Evolutionary conservation across 2,329 filamentous ascomycete genomes (phyloP), one percentile per base, ranked within the genome.

Genomic region (Pseudocercospora pini-densiflorae): DNA sequence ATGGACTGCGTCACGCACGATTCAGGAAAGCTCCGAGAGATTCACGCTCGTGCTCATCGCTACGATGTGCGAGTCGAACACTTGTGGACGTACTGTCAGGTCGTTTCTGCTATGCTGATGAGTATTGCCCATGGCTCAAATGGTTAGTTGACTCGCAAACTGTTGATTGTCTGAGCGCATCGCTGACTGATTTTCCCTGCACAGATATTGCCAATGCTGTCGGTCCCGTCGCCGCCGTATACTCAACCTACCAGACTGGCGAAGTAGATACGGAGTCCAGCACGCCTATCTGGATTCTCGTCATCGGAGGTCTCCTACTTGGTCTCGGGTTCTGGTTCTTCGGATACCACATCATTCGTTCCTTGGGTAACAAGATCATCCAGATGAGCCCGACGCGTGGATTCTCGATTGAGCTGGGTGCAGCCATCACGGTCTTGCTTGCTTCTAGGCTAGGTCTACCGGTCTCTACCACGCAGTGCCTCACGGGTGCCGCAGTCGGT

Each of bases 111-210:
- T 64, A 89, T 88, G 79, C 91, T 89, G 65, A 89, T 89, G 43
- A 90, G 88, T 1, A 90, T 92, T 71, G 88, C 88, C 1, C 89
- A 90, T 77, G 88, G 88, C n/a, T 86, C 87, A 68, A 90, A 90
- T 76, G 88, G 29, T 31, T 5, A 31, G 29, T 8, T 31, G 29
- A 8, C 8, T 6, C 5, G 8, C 29, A 31, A 8, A 31, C 6
- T 1, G 8, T 31, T 9, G 8, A 31, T 31, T 31, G 8, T 9
- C 5, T 31, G 29, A 31, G 29, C 8, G 29, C 6, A 5, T 31
- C 4, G 8, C 29, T 31, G 29, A 31, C 29, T n/a, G n/a, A 31
- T 31, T 31, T 31, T 31, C 29, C 24, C 24, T 27, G 5, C 29
- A 6, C 29, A 31, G 29, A 90, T 68, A 85, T 74, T 29, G 81